These are phyloP conservation scores for Metschnikowia baotianmanensis DNA, from an alignment of 805 yeast species.

Conservation along the genomic window DNA sequence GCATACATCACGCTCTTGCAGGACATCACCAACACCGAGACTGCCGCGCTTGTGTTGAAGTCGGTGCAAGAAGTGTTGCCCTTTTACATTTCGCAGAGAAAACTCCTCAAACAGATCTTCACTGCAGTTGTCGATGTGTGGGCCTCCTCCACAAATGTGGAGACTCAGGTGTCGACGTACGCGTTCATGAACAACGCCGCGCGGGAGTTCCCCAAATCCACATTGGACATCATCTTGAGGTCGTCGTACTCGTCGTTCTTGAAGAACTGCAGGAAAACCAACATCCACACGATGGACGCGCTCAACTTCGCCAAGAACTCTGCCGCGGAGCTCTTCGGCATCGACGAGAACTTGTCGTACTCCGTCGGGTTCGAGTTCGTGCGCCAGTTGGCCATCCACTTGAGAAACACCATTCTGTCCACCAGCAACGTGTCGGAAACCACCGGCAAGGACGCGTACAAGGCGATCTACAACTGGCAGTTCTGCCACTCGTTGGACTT, in stretches of 20 bases:
- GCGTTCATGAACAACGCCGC: conserved; percentile 77
- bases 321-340: conserved; percentile 73
- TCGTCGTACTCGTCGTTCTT: conserved; percentile 75
- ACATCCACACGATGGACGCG: conserved; percentile 76
- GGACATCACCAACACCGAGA: conserved; percentile 75
- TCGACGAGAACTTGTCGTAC: conserved; percentile 72
- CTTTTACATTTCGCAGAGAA: conserved; percentile 73
- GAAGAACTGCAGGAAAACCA: conserved; percentile 78
- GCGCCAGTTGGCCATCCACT: conserved; percentile 90
- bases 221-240: conserved; percentile 69
- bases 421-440: conserved; percentile 49
- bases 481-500: conserved; percentile 92
- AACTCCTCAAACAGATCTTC: conserved; percentile 69
- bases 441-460: conserved; percentile 64
- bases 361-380: conserved; percentile 89
- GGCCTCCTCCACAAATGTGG: conserved; percentile 72
- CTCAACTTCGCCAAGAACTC: conserved; percentile 77
- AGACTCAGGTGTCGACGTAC: conserved; percentile 83
- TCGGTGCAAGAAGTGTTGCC: conserved; percentile 83
- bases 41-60: conserved; percentile 73
- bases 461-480: conserved; percentile 94
- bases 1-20: conserved; percentile 65
- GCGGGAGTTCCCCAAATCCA: conserved; percentile 67
- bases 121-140: conserved; percentile 68
- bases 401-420: conserved; percentile 75